Base-by-base conservation (phyloP, 805 yeast species). In the Millerozyma acaciae region DNA sequence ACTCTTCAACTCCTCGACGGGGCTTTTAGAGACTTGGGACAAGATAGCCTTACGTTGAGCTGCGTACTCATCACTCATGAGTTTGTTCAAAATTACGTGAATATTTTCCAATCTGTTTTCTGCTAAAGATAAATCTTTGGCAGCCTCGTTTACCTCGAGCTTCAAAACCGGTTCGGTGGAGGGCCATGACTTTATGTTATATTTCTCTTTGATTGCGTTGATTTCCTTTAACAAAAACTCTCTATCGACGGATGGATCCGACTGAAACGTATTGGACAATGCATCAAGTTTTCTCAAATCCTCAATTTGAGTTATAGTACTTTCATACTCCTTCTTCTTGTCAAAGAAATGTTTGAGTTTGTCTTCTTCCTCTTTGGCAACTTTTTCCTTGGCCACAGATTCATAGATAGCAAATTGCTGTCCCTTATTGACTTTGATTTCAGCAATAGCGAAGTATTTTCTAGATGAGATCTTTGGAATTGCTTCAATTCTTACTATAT, bases 381-480 rank as follows among this genome's bases (percentile, higher is more conserved):
- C 90, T 44, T 73, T 70, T 30, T 63, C 62, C 47, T 79, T 81
- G 32, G 95, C 95, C 48, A 80, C 76, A 26, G 69, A 66, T 55
- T 84, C 84, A 63, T 84, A 88, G 42, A 73, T 65, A 17, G 84
- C 90, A 70, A 89, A 86, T 58, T 87, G 90, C 53, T 88, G 89
- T 74, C 97, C 97, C 61, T 84, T 79, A 51, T 85, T 82, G 55
- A 73, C 78, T 62, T 86, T 76, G 55, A 90, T 85, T 54, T 90
- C 97, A 2, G 97, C 96, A 38, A 90, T 78, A 7, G 97, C 88
- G 65, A 90, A 90, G 40, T 73, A 76, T 60, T 90, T 90, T 39
- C 80, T 70, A 12, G 89, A 75, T 12, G 95, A 80, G 26, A 88
- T 61, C 26, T 95, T 95, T 43, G 96, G 81, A 22, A 88, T 82